Evolutionary conservation across 73 alveolate genomes (phyloP).

Genomic region (Tetrahymena malaccensis): DNA sequence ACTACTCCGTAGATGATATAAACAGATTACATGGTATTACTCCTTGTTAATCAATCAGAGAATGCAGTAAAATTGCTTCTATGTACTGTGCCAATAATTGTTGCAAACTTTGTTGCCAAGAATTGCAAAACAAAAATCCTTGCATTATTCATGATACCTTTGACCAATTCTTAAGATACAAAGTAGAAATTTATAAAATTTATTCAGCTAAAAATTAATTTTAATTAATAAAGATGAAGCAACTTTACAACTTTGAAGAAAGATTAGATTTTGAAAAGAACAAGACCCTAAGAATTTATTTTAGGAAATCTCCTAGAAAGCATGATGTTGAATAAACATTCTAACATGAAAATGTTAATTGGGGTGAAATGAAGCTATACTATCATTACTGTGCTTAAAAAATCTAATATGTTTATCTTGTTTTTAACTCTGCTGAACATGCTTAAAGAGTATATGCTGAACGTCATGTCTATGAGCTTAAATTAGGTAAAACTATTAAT

Average conservation of each 20-base stretch:
- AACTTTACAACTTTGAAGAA: background rate
- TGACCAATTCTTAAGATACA: background rate
- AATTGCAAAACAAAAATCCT: background rate
- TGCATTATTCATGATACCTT: background rate
- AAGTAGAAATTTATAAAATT: background rate
- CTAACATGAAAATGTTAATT: background rate
- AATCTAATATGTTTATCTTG: background rate
- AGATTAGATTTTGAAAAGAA: background rate
- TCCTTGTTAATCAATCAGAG: background rate
- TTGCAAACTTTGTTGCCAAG: background rate
- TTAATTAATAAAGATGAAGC: background rate
- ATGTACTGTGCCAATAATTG: background rate
- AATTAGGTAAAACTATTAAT: background rate
- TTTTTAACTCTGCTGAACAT: background rate
- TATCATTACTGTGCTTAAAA: background rate
- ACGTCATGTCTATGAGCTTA: background rate
- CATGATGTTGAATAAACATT: background rate
- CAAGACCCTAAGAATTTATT: background rate
- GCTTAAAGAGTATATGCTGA: background rate
- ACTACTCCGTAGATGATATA: background rate
- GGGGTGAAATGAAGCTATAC: background rate
- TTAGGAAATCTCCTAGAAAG: background rate
- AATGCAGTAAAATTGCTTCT: background rate
- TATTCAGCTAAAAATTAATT: too few species aligned
- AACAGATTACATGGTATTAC: background rate